These are phyloP conservation scores for Candida hungchunana DNA, from an alignment of 805 yeast genomes.

Conservation along the genomic window DNA sequence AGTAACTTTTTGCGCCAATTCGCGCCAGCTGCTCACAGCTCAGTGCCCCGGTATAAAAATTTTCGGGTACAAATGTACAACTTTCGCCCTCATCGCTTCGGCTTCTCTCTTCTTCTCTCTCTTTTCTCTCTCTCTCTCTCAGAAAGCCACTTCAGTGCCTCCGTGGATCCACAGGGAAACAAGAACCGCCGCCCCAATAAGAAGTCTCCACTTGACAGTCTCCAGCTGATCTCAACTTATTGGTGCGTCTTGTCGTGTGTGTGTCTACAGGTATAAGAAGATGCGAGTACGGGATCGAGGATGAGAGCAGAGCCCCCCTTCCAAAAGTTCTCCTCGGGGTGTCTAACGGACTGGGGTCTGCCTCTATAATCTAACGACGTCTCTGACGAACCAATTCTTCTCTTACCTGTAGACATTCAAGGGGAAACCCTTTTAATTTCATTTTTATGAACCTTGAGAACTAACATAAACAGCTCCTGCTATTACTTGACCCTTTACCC, in stretches of 20 bases:
- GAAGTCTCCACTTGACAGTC: conserved; percentile 14
- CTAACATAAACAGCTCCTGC: too few species aligned
- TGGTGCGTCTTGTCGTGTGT: conserved; percentile 7
- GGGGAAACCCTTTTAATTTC: conserved; percentile 10
- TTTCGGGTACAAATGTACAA: conserved; percentile 11
- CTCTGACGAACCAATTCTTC: conserved; percentile 4
- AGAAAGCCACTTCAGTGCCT: conserved; percentile 27
- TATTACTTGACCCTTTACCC: conserved; percentile 3
- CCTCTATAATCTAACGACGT: conserved; percentile 13
- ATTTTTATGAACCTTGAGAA: too few species aligned
- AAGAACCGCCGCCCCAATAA: conserved; percentile 17
- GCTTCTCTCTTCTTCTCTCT: conserved; percentile 22
- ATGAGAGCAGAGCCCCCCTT: conserved; percentile 1
- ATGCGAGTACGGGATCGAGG: conserved; percentile 18
- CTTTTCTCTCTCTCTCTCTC: conserved; percentile 31
- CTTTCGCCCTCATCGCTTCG: conserved; percentile 11
- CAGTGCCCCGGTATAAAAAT: conserved; percentile 3
- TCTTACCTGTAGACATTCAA: conserved; percentile 6
- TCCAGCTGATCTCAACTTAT: conserved; percentile 14
- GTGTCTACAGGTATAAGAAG: background rate
- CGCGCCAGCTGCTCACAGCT: conserved; percentile 1
- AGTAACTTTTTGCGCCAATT: conserved; percentile 1
- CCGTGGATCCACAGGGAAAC: conserved; percentile 13
- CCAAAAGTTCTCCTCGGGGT: too few species aligned
- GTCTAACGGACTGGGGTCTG: too few species aligned